Base-by-base conservation (phyloP, 2,329 filamentous ascomycete genomes). In the Neonectria coccinea region DNA sequence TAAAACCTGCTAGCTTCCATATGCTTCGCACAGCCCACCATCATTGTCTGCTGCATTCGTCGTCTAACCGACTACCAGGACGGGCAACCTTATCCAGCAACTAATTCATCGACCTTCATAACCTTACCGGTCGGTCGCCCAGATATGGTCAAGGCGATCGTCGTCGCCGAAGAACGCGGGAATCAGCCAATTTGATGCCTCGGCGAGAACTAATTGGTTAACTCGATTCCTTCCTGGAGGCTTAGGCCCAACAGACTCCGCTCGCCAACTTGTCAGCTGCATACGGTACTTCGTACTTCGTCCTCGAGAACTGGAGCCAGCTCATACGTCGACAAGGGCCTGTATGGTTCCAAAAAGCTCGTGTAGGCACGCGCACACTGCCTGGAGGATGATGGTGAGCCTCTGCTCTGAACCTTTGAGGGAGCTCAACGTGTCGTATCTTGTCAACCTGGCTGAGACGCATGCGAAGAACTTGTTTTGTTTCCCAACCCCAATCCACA, bases 1-100 rank as follows among this genome's bases (percentile, higher is more conserved):
- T 27, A 33, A 59, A 59, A 6, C 25, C 56, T 33, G 45, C 33
- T 59, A 44, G 56, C 48, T 39, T n/a, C n/a, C n/a, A n/a, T n/a
- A n/a, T 45, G 48, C 36, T 14, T 45, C 25, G 8, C 39, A 44
- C 33, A 29, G 48, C 22, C 36, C 16, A 20, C 50, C 57, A 60
- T 52, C 20, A 5, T 25, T 25, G 25, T 25, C 25, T 25, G 6
- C 25, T 29, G 29, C 29, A 1, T 29, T 2, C 29, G 7, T 27
- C 33, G 18, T 16, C n/a, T 7, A 20, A 20, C 29, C 33, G 29
- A 9, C 8, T 9, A 55, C n/a, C 20, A 45, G 11, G 18, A 45
- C 12, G 18, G 42, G 7, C n/a, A 45, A 5, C 18, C 18, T 25
- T 45, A 16, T 45, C 12, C 22, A 22, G 44, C 18, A 31, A 16